A percentile compares a stretch with the other conserved stretches of the same genome.
Conservation (phyloP, 2,329 filamentous ascomycete species). For the Trichoderma hamatum region DNA sequence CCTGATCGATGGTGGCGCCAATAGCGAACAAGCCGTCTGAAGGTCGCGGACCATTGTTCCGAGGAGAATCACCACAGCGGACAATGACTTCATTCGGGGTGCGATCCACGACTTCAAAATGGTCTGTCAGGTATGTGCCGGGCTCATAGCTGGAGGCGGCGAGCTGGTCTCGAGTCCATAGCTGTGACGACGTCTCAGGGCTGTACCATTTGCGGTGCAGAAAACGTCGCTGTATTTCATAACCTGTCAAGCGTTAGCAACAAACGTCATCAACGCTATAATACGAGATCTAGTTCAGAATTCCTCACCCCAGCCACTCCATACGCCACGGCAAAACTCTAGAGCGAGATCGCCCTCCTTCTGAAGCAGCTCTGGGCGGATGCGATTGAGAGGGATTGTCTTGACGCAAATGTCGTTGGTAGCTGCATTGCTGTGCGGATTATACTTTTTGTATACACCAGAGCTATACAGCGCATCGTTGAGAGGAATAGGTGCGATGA, state of each 20-base stretch:
- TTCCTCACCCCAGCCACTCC: conserved; percentile 64
- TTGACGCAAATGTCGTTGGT: conserved; percentile 68
- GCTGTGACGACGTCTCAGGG: conserved; percentile 59
- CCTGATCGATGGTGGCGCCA: conserved; percentile 60
- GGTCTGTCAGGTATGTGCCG: conserved; percentile 68
- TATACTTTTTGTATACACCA: conserved; percentile 58
- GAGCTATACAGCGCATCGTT: conserved; percentile 21
- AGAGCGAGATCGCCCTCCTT: conserved; percentile 61
- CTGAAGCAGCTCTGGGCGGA: conserved; percentile 66
- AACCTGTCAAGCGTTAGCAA: conserved; percentile 46
- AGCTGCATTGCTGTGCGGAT: conserved; percentile 63
- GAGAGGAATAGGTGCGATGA: conserved; percentile 21
- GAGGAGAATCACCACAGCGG: conserved; percentile 67
- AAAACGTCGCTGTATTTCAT: conserved; percentile 59
- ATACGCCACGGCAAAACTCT: conserved; percentile 69
- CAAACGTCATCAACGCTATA: not conserved
- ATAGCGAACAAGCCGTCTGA: conserved; percentile 71
- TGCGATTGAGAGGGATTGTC: conserved; percentile 62
- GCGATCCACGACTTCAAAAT: conserved; percentile 72
- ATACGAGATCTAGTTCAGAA: not conserved
- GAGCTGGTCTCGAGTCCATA: conserved; percentile 63
- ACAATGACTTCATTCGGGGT: conserved; percentile 62
- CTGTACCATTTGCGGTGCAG: conserved; percentile 49
- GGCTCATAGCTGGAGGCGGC: conserved; percentile 59
- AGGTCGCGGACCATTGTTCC: conserved; percentile 56